phyloP scores from a whole-genome alignment of 1,284 basidiomycete genomes.

The Butyriboletus appendiculatus region DNA sequence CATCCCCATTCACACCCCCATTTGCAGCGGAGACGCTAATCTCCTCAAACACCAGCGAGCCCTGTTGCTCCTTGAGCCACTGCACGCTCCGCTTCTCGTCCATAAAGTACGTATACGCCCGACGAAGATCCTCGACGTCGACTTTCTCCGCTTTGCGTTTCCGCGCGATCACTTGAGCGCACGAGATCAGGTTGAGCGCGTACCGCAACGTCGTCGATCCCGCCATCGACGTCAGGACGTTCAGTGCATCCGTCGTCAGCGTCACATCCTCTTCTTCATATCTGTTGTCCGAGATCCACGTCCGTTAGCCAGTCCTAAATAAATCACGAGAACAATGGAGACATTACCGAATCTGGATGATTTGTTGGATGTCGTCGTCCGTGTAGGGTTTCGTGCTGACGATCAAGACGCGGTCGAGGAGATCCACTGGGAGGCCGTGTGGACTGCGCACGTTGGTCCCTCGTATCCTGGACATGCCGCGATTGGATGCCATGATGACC shows the following conservation, averaged over 20 bases:
- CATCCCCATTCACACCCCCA: conserved; percentile 34
- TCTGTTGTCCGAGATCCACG: conserved; percentile 39
- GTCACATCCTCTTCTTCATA: conserved; percentile 96
- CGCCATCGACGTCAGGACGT: conserved; percentile 85
- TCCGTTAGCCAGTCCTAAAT: neutral
- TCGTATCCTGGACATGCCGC: conserved; percentile 92
- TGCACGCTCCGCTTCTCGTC: conserved; percentile 95
- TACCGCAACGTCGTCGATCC: conserved; percentile 87
- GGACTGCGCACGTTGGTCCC: conserved; percentile 95
- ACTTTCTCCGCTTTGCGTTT: conserved; percentile 80
- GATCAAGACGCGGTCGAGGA: conserved; percentile 94
- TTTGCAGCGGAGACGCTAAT: conserved; percentile 20
- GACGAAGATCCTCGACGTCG: conserved; percentile 81
- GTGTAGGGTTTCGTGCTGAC: conserved; percentile 92
- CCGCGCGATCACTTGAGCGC: conserved; percentile 80
- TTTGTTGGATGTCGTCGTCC: conserved; percentile 85
- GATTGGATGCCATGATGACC: conserved; percentile 98
- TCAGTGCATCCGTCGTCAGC: conserved; percentile 73
- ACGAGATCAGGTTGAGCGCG: conserved; percentile 91
- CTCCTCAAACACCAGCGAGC: conserved; percentile 72
- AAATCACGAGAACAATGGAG: neutral
- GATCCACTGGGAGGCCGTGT: conserved; percentile 93
- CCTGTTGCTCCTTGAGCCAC: conserved; percentile 89
- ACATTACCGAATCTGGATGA: conserved; percentile 85
- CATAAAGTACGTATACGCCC: conserved; percentile 90